These are phyloP conservation scores for Candida cerambycidarum DNA, from an alignment of 805 yeast species.

Conservation along the genomic window DNA sequence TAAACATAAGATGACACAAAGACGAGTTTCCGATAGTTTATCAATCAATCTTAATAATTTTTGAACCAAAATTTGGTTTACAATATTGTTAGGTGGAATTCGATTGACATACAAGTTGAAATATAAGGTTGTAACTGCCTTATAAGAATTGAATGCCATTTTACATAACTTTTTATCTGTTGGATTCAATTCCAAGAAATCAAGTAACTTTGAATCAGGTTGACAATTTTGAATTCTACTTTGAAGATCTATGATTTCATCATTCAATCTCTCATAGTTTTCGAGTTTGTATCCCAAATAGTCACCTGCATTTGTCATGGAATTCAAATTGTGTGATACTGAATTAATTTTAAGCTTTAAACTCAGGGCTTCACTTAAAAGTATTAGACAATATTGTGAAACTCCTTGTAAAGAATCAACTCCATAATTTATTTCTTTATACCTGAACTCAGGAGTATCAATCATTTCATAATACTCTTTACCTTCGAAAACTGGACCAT, in stretches of 20 bases:
- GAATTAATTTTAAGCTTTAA: constrained; percentile 8
- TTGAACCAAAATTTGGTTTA: constrained; percentile 8
- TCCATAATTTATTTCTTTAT: constrained; percentile 18
- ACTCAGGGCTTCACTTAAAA: constrained; percentile 19
- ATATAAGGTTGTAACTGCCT: constrained; percentile 6
- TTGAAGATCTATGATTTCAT: constrained; percentile 1
- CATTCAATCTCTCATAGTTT: background rate
- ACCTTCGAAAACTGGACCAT: constrained; percentile 18
- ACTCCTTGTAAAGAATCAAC: constrained; percentile 27
- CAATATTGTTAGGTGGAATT: constrained; percentile 8
- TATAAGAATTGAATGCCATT: constrained; percentile 6
- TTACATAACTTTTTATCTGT: background rate
- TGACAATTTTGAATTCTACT: constrained; percentile 5
- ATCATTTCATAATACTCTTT: constrained; percentile 15
- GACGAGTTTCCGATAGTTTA: constrained; percentile 7
- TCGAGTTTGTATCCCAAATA: background rate
- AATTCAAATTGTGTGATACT: background rate
- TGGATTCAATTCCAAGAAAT: background rate
- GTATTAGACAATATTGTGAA: constrained; percentile 18
- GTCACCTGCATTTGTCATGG: background rate
- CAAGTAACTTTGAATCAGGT: constrained; percentile 8
- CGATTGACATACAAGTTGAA: constrained; percentile 8
- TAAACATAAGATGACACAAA: constrained; percentile 19
- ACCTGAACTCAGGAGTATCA: constrained; percentile 14
- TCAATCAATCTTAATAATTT: constrained; percentile 8